Evolutionary conservation across 805 yeast genomes (phyloP), one percentile per base, ranked within the genome.

Genomic region (Metschnikowia anglica): DNA sequence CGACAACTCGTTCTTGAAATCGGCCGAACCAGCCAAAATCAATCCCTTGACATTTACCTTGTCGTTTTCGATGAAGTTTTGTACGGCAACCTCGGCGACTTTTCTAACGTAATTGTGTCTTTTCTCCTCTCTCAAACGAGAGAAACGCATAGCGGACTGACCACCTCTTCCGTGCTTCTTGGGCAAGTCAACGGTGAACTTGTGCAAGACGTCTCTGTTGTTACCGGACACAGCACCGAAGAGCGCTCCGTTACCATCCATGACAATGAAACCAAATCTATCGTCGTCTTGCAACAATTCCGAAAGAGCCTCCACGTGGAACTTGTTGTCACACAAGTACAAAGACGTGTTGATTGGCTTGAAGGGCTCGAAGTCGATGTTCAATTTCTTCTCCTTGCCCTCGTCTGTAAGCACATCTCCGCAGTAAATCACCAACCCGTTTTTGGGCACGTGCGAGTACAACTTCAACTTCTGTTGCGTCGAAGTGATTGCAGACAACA

Each of bases 121-220:
- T 68, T 93, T 93, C 72, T 93, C 99, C 58, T 93, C 99, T 79
- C 99, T 86, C 68, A 93, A 78, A 78, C 99, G 90, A 19, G 97
- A 84, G 76, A 93, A 93, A 88, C 99, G 98, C 56, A 93, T 65
- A 34, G 99, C 99, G 50, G 99, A 93, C 75, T 93, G 99, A 85
- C 99, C 99, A 86, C 99, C 99, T 79, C 99, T 86, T 61, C 99
- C 99, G 77, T 93, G 99, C 88, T 93, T 93, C 76, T 93, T 93
- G 59, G 99, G 99, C 59, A 93, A 76, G 68, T 93, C 99, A 43
- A 93, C 99, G 2, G 74, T 85, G 71, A 93, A 93, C 70, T 93
- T 93, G 70, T 91, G 96, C 61, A 93, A 75, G 34, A 93, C 88
- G 50, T 93, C 97, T 75, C 99, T 85, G 35, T 96, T 90, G 73